Percentiles rank a stretch among this genome's conserved stretches.
These are phyloP conservation scores for Scedosporium boydii DNA, from an alignment of 2,329 filamentous ascomycete species.

Conservation along the genomic window DNA sequence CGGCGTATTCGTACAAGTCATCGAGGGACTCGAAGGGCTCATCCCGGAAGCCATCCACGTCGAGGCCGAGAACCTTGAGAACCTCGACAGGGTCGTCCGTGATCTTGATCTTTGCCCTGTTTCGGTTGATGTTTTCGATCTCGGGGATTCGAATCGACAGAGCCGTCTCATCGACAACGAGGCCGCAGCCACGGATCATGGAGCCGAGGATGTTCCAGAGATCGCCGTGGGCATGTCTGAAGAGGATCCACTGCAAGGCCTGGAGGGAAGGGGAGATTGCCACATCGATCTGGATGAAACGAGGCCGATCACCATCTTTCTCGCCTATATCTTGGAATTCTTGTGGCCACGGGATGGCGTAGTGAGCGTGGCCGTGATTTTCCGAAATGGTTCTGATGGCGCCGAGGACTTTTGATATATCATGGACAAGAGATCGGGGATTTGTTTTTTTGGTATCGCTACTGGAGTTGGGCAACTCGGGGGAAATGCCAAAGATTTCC, in stretches of 20 bases:
- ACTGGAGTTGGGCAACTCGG: background rate
- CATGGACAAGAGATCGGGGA: conserved; percentile 19
- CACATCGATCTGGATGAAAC: conserved; percentile 61
- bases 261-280: conserved; percentile 35
- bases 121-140: conserved; percentile 50
- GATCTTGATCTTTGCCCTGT: conserved; percentile 49
- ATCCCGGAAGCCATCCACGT: conserved; percentile 34
- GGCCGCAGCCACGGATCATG: conserved; percentile 53
- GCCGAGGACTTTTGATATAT: conserved; percentile 24
- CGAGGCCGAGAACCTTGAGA: conserved; percentile 55
- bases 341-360: conserved; percentile 48
- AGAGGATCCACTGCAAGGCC: conserved; percentile 51
- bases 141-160: conserved; percentile 59
- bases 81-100: conserved; percentile 45
- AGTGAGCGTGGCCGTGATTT: conserved; percentile 24
- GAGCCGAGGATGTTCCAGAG: conserved; percentile 55
- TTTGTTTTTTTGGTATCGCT: background rate
- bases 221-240: conserved; percentile 66
- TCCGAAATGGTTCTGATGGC: conserved; percentile 30
- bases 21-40: conserved; percentile 43
- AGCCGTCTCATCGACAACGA: conserved; percentile 54
- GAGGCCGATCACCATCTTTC: conserved; percentile 1
- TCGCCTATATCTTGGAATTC: conserved; percentile 8
- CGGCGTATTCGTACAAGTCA: conserved; percentile 53
- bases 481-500: conserved; percentile 6